These are phyloP conservation scores for Stachybotrys echinatus DNA, from an alignment of 2,329 filamentous ascomycete species.

Conservation along the genomic window DNA sequence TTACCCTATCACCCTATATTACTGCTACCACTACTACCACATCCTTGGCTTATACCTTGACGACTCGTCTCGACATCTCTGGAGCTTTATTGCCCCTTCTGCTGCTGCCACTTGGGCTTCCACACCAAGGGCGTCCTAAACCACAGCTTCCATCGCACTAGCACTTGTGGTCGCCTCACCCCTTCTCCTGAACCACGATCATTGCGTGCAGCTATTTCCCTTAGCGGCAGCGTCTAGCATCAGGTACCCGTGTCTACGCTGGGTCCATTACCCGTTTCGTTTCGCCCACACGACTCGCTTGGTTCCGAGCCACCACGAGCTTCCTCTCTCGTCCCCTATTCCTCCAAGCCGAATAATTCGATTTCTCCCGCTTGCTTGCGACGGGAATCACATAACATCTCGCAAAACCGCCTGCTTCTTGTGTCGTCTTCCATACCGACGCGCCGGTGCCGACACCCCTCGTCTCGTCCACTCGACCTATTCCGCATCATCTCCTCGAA, in stretches of 20 bases:
- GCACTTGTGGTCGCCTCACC: neutral
- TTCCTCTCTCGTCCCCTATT: neutral
- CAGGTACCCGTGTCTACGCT: neutral
- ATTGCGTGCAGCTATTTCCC: neutral
- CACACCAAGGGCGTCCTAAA: neutral
- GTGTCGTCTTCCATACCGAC: conserved; percentile 13
- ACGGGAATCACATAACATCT: neutral
- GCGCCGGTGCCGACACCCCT: conserved; percentile 26
- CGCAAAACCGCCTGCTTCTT: conserved; percentile 13
- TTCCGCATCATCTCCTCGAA: conserved; percentile 20
- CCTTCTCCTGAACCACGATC: neutral
- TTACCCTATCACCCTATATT: neutral
- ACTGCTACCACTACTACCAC: neutral
- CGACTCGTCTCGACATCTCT: neutral
- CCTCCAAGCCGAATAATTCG: too few species aligned
- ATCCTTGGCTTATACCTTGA: too few species aligned
- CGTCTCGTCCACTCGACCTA: conserved; percentile 21
- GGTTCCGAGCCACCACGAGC: neutral
- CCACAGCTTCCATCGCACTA: neutral
- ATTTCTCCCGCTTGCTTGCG: neutral
- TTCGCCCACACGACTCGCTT: neutral
- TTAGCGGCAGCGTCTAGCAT: neutral
- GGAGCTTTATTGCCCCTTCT: neutral
- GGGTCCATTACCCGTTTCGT: neutral
- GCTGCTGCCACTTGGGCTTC: neutral